Evolutionary conservation across 2,329 filamentous ascomycete species (phyloP).

Genomic region (Fusarium euwallaceae): DNA sequence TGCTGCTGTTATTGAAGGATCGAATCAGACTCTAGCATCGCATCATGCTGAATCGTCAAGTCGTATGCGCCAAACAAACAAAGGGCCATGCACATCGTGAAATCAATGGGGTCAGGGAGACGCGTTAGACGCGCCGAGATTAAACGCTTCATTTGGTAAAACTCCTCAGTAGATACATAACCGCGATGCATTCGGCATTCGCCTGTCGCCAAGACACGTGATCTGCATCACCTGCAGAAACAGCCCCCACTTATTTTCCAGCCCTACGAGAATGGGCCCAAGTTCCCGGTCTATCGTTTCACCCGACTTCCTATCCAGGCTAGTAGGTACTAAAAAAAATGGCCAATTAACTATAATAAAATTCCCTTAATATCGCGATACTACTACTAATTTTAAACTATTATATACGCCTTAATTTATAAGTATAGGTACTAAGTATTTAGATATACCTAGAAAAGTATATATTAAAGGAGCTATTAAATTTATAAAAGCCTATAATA

Average conservation of each 20-base stretch:
- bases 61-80: constrained; percentile 15
- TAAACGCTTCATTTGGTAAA: constrained; percentile 21
- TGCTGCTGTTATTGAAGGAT: constrained; percentile 14
- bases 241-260: neutral
- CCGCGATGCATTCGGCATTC: neutral
- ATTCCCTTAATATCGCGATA: no score
- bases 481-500: no score
- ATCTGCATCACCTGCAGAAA: constrained; percentile 11
- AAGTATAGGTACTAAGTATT: no score
- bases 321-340: no score
- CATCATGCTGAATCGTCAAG: constrained; percentile 24
- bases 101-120: constrained; percentile 30
- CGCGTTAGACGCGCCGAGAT: constrained; percentile 46
- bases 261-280: constrained; percentile 14
- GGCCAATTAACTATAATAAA: no score
- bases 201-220: constrained; percentile 20
- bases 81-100: constrained; percentile 14
- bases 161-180: constrained; percentile 16
- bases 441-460: no score
- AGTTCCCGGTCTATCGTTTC: neutral
- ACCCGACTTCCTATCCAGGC: neutral
- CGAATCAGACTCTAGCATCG: constrained; percentile 21
- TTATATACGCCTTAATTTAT: no score
- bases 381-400: no score
- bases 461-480: no score